Evolutionary conservation across 371 early-diverging fungal species (phyloP), one percentile per base, ranked within the genome.

Genomic region (Apophysomyces ossiformis): DNA sequence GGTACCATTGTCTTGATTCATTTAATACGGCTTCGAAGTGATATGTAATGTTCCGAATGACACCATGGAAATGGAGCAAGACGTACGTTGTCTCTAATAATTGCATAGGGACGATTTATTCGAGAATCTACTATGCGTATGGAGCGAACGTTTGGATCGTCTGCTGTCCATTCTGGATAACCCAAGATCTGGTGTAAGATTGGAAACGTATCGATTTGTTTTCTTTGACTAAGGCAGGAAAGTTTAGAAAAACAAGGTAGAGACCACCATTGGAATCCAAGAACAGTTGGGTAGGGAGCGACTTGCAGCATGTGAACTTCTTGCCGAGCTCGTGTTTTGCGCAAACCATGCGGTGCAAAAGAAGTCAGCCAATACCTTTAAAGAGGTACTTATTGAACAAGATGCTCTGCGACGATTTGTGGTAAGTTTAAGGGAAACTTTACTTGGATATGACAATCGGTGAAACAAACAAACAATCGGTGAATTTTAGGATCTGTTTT

Each of bases 401-500:
- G 7, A 38, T 9, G 37, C 16, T 2, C 26, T 68, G 12, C 39
- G 58, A 12, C 66, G 63, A 37, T 61, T 64, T 63, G 18, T 70
- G 60, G 70, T 70, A 70, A 57, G 57, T 26, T 26, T 26, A 3
- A 3, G 3, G 32, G 3, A 2, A 26, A 26, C 32, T 26, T 26
- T 26, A 26, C 32, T 26, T 26, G 0, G 32, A 26, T 26, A 26
- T 26, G 32, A 26, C 2, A 3, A 26, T 26, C 32, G 32, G 2
- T 0, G 32, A 26, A 26, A 13, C 26, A 21, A 35, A 15, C 39
- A 26, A 37, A 37, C 21, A 39, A n/a, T 46, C 11, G 8, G 60
- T 11, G 50, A 7, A 15, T 58, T 46, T 7, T 36, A 72, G 72
- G 68, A 72, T 16, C 18, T 68, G 11, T 72, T 72, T 54, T 72